Conservation (phyloP, 75 land plant genomes). For the Pinus taeda region DNA sequence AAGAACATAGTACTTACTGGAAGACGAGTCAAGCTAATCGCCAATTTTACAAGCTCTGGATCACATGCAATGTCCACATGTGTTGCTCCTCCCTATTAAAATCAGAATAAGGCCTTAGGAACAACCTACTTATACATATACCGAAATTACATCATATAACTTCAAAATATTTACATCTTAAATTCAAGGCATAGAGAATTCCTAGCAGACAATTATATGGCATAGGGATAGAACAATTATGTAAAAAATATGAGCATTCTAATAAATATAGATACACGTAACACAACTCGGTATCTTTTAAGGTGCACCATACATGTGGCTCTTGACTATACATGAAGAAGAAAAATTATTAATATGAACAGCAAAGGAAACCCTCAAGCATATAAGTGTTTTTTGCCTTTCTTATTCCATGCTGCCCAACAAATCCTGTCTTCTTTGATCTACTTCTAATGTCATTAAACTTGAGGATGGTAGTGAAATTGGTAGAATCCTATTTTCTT, state of each 20-base stretch:
- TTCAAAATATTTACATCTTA: not conserved
- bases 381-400: not conserved
- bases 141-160: not conserved
- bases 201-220: not conserved
- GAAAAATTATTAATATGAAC: not conserved
- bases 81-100: conserved; percentile 89
- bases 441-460: not conserved
- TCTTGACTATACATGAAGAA: not conserved
- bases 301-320: not conserved
- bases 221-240: not conserved
- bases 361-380: not conserved
- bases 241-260: not conserved
- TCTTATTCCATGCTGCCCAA: not conserved
- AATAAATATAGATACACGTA: not conserved
- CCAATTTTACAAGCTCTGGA: conserved; percentile 85
- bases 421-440: not conserved
- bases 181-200: not conserved
- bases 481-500: not conserved
- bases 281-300: not conserved
- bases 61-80: conserved; percentile 97
- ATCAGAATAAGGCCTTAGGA: not conserved
- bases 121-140: not conserved
- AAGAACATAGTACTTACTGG: conserved; percentile 47
- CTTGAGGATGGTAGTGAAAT: not conserved
- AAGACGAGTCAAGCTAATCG: conserved; percentile 56